Percentiles rank a stretch among this genome's conserved stretches.
These are phyloP conservation scores for Chlorella sp. DNA, from an alignment of 139 green algal species.

Conservation along the genomic window DNA sequence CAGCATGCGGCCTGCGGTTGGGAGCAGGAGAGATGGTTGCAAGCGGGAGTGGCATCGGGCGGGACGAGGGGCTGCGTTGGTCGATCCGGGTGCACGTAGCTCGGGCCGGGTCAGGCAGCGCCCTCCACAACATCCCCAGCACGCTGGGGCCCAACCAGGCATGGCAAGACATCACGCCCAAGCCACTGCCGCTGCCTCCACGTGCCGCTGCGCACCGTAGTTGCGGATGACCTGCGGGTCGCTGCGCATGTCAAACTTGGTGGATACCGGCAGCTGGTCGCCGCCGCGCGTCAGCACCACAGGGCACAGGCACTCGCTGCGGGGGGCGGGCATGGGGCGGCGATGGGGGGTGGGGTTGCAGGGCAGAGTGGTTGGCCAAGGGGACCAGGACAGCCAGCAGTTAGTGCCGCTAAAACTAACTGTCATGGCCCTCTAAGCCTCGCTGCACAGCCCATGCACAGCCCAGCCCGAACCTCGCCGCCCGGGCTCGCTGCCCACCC, in stretches of 20 bases:
- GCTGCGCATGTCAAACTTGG: constrained; percentile 91
- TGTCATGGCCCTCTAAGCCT: too few relatives aligned
- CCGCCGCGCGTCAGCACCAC: constrained; percentile 92
- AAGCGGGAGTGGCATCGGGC: too few relatives aligned
- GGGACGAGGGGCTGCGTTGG: neutral
- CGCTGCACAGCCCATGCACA: too few relatives aligned
- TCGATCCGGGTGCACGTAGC: too few relatives aligned
- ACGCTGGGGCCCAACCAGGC: too few relatives aligned
- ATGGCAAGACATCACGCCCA: too few relatives aligned
- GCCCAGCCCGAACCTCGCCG: too few relatives aligned
- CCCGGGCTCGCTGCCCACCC: too few relatives aligned
- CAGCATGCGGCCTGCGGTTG: constrained; percentile 76
- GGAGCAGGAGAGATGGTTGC: neutral
- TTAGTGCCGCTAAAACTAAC: too few relatives aligned
- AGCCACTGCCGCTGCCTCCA: too few relatives aligned
- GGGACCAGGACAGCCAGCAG: too few relatives aligned
- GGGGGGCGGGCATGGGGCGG: neutral
- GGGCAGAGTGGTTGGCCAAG: neutral
- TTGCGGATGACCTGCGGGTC: constrained; percentile 84
- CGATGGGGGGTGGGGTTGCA: neutral
- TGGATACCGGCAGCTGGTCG: constrained; percentile 93
- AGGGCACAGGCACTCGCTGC: constrained; percentile 93
- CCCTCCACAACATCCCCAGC: neutral
- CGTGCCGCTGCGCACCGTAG: constrained; percentile 68
- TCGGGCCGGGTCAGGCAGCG: too few relatives aligned